Percentiles rank a stretch among this genome's conserved stretches.
Evolutionary conservation across 805 yeast species (phyloP).

Genomic region (Jamesozyma piceae): DNA sequence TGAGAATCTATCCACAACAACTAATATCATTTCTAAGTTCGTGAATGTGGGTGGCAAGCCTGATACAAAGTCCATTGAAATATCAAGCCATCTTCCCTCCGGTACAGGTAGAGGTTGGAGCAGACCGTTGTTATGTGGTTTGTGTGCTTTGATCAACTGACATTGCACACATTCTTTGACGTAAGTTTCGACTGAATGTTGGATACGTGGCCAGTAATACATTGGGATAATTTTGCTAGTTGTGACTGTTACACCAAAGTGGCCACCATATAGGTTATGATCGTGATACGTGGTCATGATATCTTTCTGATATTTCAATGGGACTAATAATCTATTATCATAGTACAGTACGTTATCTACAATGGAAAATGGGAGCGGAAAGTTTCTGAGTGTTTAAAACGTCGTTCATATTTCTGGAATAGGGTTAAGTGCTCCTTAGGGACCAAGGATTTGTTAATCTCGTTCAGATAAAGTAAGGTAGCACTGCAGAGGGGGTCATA

Average conservation of each 20-base stretch:
- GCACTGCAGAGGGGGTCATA: slow-evolving; percentile 1
- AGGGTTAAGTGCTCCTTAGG: too few species aligned
- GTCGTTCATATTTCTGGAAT: too few species aligned
- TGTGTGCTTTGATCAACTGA: slow-evolving; percentile 5
- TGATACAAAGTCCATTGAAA: slow-evolving; percentile 13
- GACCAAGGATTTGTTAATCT: too few species aligned
- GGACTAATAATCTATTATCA: slow-evolving; percentile 1
- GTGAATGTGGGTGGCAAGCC: slow-evolving; percentile 8
- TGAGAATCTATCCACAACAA: slow-evolving; percentile 13
- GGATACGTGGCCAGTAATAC: slow-evolving; percentile 6
- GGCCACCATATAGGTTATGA: slow-evolving; percentile 7
- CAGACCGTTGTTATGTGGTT: slow-evolving; percentile 5
- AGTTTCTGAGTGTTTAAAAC: too few species aligned
- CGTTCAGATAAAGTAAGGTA: not conserved
- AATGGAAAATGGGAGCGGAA: too few species aligned
- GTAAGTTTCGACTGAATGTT: not conserved
- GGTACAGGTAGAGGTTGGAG: slow-evolving; percentile 8
- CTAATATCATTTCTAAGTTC: slow-evolving; percentile 7
- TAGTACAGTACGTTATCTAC: not conserved
- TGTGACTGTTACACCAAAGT: slow-evolving; percentile 8
- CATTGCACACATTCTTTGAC: slow-evolving; percentile 6
- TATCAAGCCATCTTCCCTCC: slow-evolving; percentile 12
- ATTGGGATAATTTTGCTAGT: slow-evolving; percentile 2
- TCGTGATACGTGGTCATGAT: slow-evolving; percentile 4
- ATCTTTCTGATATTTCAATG: not conserved